A percentile compares a stretch with the other conserved stretches of the same genome.
Evolutionary conservation across 768 basidiomycete species (phyloP).

Genomic region (Boletus bicolor): DNA sequence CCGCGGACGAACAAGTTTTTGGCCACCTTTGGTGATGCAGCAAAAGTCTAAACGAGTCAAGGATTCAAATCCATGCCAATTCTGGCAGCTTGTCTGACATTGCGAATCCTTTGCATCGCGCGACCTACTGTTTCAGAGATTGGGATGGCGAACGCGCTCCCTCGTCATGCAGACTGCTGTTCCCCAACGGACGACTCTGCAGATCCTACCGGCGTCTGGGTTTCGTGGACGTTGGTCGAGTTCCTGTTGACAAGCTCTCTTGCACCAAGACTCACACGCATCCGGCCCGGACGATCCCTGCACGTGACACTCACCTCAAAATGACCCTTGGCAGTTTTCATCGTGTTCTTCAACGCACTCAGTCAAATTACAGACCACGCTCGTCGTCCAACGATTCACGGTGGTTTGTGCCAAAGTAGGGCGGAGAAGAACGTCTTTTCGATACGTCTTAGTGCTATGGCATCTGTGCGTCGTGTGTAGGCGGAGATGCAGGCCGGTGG

Average conservation of each 20-base stretch:
- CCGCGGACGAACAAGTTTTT: too few species aligned
- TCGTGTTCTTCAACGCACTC: slow-evolving; percentile 28
- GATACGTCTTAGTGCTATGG: slow-evolving; percentile 31
- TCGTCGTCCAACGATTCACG: slow-evolving; percentile 7
- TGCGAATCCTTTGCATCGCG: background rate
- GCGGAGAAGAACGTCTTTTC: slow-evolving; percentile 24
- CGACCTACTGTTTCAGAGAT: background rate
- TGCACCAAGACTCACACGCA: background rate
- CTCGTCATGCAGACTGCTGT: background rate
- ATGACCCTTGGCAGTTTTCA: background rate
- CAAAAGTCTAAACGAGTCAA: background rate
- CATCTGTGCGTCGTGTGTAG: slow-evolving; percentile 21
- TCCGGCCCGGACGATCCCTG: slow-evolving; percentile 31
- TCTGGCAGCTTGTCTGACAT: background rate
- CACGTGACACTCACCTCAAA: slow-evolving; percentile 13
- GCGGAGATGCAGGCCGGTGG: slow-evolving; percentile 32
- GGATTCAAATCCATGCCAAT: too few species aligned
- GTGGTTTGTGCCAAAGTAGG: slow-evolving; percentile 37
- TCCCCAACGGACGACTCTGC: background rate
- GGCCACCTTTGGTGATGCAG: background rate
- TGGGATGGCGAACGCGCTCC: background rate
- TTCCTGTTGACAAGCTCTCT: too few species aligned
- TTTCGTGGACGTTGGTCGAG: too few species aligned
- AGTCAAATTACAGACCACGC: slow-evolving; percentile 33
- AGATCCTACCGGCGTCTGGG: background rate